phyloP scores from a whole-genome alignment of 2,329 filamentous ascomycete species.

The Scedosporium minutisporum region DNA sequence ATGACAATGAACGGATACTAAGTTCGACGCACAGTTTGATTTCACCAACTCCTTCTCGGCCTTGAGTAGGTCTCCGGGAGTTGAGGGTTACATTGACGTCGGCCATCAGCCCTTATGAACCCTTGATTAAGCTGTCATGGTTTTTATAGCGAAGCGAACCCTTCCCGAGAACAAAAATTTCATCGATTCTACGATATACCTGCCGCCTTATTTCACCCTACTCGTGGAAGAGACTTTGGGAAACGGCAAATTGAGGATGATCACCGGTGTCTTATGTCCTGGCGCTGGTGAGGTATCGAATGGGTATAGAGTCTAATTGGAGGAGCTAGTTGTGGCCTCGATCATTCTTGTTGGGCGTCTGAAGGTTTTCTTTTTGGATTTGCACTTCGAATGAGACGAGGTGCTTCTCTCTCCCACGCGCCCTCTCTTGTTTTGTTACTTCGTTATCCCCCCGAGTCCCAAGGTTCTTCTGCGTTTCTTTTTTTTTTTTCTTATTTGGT shows the following conservation, averaged over 20 bases:
- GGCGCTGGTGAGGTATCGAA: conserved; percentile 1
- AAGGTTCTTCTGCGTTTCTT: conserved; percentile 30
- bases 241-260: neutral
- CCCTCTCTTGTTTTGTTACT: conserved; percentile 20
- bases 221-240: neutral
- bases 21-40: conserved; percentile 11
- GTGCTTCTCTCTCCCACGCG: neutral
- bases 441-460: conserved; percentile 24
- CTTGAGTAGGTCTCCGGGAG: conserved; percentile 6
- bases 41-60: neutral
- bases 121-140: conserved; percentile 4
- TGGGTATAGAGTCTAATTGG: conserved; percentile 9
- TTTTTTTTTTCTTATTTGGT: conserved; percentile 19
- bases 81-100: neutral
- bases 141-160: conserved; percentile 5
- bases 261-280: neutral
- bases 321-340: conserved; percentile 7
- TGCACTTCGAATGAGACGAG: neutral
- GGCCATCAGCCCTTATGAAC: neutral
- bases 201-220: neutral
- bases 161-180: neutral
- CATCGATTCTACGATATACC: conserved; percentile 3
- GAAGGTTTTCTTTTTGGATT: neutral
- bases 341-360: neutral
- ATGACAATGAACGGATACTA: conserved; percentile 99